phyloP scores from a whole-genome alignment of 108 stramenopile species.

The Epithemia pelagica region DNA sequence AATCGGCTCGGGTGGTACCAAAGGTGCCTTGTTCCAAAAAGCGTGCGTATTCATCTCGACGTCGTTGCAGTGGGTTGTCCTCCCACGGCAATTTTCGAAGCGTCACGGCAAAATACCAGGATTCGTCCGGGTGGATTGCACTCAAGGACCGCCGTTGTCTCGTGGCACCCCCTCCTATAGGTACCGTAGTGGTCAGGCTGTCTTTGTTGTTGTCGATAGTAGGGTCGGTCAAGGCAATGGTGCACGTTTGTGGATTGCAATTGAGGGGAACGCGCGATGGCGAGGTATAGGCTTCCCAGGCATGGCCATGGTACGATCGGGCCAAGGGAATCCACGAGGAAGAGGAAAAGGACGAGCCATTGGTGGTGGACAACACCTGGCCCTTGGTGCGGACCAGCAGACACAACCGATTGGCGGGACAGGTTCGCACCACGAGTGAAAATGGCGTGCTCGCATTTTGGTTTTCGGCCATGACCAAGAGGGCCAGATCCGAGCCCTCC shows the following conservation, averaged over 20 bases:
- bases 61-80: conserved; percentile 1
- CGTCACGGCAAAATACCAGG: neutral
- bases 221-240: neutral
- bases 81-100: neutral
- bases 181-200: neutral
- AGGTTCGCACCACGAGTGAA: neutral
- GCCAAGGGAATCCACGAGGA: conserved; percentile 2
- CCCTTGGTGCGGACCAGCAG: neutral
- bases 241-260: neutral
- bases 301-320: conserved; percentile 3
- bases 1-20: conserved; percentile 32
- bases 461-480: neutral
- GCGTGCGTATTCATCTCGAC: conserved; percentile 15
- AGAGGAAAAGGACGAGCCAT: too few species aligned
- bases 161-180: neutral
- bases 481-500: neutral
- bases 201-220: neutral
- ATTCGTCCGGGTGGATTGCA: neutral
- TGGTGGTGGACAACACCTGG: neutral
- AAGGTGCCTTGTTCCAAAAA: conserved; percentile 56
- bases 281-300: conserved; percentile 1
- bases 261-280: neutral
- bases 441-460: neutral
- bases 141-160: neutral
- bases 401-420: neutral